Evolutionary conservation across 2,329 filamentous ascomycete species (phyloP).

Genomic region (Cladophialophora carrionii): DNA sequence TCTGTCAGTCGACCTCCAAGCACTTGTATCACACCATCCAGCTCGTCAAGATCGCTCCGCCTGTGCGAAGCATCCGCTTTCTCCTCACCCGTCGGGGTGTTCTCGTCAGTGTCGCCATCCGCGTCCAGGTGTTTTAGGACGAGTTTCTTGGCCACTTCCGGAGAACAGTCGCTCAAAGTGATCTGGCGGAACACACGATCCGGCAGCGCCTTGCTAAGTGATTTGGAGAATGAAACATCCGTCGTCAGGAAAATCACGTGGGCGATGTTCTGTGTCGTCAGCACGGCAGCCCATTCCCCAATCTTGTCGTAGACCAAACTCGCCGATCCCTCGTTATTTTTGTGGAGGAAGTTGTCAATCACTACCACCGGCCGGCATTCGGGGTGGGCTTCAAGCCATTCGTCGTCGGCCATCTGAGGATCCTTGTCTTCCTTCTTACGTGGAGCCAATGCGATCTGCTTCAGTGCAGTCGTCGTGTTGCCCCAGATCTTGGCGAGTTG

Average conservation of each 20-base stretch:
- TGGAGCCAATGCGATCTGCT: conserved; percentile 71
- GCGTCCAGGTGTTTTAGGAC: conserved; percentile 77
- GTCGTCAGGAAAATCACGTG: conserved; percentile 94
- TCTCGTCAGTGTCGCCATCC: conserved; percentile 41
- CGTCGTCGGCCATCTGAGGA: conserved; percentile 73
- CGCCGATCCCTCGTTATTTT: conserved; percentile 66
- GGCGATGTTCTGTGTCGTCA: conserved; percentile 85
- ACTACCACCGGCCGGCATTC: conserved; percentile 81
- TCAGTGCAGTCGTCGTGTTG: conserved; percentile 78
- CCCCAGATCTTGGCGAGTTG: conserved; percentile 88
- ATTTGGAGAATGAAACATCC: conserved; percentile 85
- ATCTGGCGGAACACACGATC: conserved; percentile 89
- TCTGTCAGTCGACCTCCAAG: conserved; percentile 94
- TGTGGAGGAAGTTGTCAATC: conserved; percentile 89
- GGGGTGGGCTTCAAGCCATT: conserved; percentile 86
- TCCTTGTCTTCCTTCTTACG: conserved; percentile 76
- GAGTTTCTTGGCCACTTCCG: conserved; percentile 83
- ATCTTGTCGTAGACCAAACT: conserved; percentile 72
- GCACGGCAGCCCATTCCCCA: conserved; percentile 83
- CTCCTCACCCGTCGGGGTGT: conserved; percentile 43
- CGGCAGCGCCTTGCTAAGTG: conserved; percentile 81
- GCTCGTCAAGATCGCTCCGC: conserved; percentile 64
- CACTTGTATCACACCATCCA: conserved; percentile 77
- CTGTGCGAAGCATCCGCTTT: conserved; percentile 53
- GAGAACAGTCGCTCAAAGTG: conserved; percentile 81